Base-by-base conservation (phyloP, 352 stramenopile species). In the Phytophthora quininea region DNA sequence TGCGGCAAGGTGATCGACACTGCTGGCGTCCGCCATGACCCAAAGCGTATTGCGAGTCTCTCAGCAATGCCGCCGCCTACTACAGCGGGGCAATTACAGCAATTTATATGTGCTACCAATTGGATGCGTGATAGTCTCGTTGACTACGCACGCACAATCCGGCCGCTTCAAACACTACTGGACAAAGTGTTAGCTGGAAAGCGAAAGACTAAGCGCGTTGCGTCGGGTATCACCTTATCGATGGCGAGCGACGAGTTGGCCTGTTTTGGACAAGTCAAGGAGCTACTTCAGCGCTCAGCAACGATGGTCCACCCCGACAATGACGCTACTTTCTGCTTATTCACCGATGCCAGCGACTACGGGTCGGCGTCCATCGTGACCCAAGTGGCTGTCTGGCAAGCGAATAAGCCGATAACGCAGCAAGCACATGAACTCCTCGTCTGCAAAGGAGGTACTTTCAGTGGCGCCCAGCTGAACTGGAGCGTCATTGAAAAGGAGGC, bases 1-100 rank as follows among this genome's bases (percentile, higher is more conserved):
- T 67, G 64, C 19, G 57, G 66, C 1, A 48, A 48, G n/a, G n/a
- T 48, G 6, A 40, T 40, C 35, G 35, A 40, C 35, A 1, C 6
- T 6, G 6, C 6, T 40, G 35, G 35, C 10, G 35, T 40, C 6
- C 35, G 35, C 35, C 35, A 40, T 40, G 35, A 40, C 10, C 35
- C 35, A 6, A 40, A 11, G 6, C 35, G 35, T 11, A 40, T 40
- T 40, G 10, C 6, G 6, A 11, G 35, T 40, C 35, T 40, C 10
- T 40, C 35, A 40, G 35, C 35, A 11, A 40, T 40, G 35, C 35
- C 35, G 35, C 6, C 10, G 35, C 35, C 35, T 11, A 40, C 35
- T 40, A 40, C 35, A 11, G 35, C 35, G 6, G 35, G 35, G 6
- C 35, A 40, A 11, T 11, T 40, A 40, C 35, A 40, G 35, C 35